Evolutionary conservation across 2,329 filamentous ascomycete species (phyloP).

Genomic region (Trichoderma koningiopsis): DNA sequence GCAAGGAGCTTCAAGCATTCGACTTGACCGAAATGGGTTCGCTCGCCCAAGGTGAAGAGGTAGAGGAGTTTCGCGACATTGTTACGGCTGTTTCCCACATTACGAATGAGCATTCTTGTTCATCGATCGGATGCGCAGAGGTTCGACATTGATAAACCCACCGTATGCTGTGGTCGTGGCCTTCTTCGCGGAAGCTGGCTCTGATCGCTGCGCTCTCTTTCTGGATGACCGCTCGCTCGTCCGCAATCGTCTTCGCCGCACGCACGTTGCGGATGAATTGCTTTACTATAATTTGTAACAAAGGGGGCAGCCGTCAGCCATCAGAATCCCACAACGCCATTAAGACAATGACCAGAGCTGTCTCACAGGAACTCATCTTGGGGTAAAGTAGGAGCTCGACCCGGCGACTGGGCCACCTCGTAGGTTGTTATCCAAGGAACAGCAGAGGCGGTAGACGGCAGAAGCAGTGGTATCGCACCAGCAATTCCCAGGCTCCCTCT

Average conservation of each 20-base stretch:
- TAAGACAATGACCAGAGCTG: constrained; percentile 24
- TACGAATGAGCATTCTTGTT: constrained; percentile 11
- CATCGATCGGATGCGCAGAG: neutral
- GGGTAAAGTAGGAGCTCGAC: constrained; percentile 34
- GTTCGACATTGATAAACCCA: constrained; percentile 47
- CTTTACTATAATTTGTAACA: constrained; percentile 67
- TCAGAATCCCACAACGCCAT: neutral
- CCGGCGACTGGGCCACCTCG: constrained; percentile 38
- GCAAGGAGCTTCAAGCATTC: constrained; percentile 97
- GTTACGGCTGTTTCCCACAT: constrained; percentile 68
- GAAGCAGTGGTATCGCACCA: constrained; percentile 1
- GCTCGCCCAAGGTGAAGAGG: constrained; percentile 94
- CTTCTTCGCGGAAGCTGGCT: constrained; percentile 97
- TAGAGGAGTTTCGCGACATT: constrained; percentile 99
- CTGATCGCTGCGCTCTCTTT: constrained; percentile 98
- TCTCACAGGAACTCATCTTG: constrained; percentile 47
- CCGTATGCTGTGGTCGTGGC: constrained; percentile 87
- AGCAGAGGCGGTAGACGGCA: constrained; percentile 21
- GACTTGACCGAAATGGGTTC: constrained; percentile 98
- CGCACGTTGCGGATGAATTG: constrained; percentile 99
- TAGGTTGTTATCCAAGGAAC: constrained; percentile 32
- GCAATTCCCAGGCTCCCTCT: constrained; percentile 7
- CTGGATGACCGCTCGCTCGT: constrained; percentile 96
- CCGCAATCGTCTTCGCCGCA: constrained; percentile 97
- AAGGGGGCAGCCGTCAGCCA: constrained; percentile 16